These are phyloP conservation scores for Suillus brevipes DNA, from an alignment of 768 basidiomycete genomes.

Conservation along the genomic window DNA sequence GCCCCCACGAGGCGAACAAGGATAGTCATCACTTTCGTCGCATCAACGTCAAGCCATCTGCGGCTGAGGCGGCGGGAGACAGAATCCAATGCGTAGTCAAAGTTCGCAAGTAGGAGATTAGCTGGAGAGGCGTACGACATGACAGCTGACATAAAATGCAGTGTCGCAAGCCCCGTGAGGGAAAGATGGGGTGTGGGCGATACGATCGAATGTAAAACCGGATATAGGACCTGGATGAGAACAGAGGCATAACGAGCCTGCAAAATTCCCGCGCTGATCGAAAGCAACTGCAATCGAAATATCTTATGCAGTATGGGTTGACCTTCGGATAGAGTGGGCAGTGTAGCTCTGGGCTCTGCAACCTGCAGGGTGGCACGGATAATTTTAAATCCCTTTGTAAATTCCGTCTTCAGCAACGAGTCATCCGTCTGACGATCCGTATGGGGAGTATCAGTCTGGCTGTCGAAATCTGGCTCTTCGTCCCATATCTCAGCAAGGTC, in stretches of 20 bases:
- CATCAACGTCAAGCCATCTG: slow-evolving; percentile 82
- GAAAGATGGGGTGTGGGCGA: slow-evolving; percentile 69
- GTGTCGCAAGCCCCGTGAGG: slow-evolving; percentile 71
- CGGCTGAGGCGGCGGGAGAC: slow-evolving; percentile 81
- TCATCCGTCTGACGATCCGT: slow-evolving; percentile 29
- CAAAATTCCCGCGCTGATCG: slow-evolving; percentile 70
- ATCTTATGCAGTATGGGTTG: slow-evolving; percentile 71
- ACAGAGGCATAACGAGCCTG: slow-evolving; percentile 69
- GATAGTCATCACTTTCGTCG: slow-evolving; percentile 83
- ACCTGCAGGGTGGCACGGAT: slow-evolving; percentile 62
- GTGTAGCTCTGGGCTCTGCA: slow-evolving; percentile 32
- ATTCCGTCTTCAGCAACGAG: slow-evolving; percentile 51
- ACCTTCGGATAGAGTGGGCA: slow-evolving; percentile 27
- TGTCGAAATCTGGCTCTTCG: slow-evolving; percentile 32
- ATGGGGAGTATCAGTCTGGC: slow-evolving; percentile 22
- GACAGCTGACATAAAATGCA: slow-evolving; percentile 68
- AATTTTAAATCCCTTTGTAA: slow-evolving; percentile 62
- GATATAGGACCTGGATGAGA: slow-evolving; percentile 81
- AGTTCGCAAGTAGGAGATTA: slow-evolving; percentile 89
- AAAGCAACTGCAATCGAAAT: slow-evolving; percentile 72
- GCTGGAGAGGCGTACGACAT: slow-evolving; percentile 88
- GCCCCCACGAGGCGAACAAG: slow-evolving; percentile 85
- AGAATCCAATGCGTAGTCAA: slow-evolving; percentile 93
- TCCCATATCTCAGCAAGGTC: slow-evolving; percentile 76
- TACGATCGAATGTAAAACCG: slow-evolving; percentile 81